Evolutionary conservation across 441 rosid species (phyloP).

Genomic region (Erodium texanum): DNA sequence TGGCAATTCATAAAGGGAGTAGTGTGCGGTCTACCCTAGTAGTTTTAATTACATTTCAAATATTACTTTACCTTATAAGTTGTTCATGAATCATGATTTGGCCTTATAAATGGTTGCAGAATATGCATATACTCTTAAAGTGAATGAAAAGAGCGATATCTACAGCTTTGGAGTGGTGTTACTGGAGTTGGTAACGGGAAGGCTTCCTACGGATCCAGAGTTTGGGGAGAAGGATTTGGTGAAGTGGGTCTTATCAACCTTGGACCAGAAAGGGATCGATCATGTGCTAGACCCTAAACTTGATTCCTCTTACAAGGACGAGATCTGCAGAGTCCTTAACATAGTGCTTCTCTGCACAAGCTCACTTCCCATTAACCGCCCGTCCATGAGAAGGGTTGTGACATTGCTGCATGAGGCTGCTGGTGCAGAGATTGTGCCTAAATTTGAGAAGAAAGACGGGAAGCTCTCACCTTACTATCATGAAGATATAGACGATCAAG

Average conservation of each 20-base stretch:
- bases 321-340: conserved; percentile 39
- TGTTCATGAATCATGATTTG: neutral
- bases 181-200: conserved; percentile 51
- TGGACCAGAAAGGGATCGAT: conserved; percentile 33
- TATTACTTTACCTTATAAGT: too few relatives aligned
- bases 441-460: conserved; percentile 33
- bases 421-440: conserved; percentile 22
- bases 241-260: conserved; percentile 40
- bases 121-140: conserved; percentile 53
- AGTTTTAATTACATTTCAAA: too few relatives aligned
- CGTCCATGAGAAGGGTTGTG: conserved; percentile 63
- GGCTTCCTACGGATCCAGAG: conserved; percentile 37
- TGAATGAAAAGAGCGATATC: conserved; percentile 63
- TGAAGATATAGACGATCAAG: conserved; percentile 36
- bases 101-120: conserved; percentile 26
- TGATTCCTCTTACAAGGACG: conserved; percentile 31
- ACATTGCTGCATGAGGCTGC: conserved; percentile 45
- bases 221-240: conserved; percentile 53
- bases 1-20: too few relatives aligned
- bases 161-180: conserved; percentile 62
- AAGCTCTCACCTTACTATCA: conserved; percentile 54
- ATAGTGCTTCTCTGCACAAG: conserved; percentile 51
- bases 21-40: too few relatives aligned
- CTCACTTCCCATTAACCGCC: conserved; percentile 58
- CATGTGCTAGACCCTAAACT: conserved; percentile 43